phyloP scores from a whole-genome alignment of 2,329 filamentous ascomycete genomes.

The Gyromitra esculenta region DNA sequence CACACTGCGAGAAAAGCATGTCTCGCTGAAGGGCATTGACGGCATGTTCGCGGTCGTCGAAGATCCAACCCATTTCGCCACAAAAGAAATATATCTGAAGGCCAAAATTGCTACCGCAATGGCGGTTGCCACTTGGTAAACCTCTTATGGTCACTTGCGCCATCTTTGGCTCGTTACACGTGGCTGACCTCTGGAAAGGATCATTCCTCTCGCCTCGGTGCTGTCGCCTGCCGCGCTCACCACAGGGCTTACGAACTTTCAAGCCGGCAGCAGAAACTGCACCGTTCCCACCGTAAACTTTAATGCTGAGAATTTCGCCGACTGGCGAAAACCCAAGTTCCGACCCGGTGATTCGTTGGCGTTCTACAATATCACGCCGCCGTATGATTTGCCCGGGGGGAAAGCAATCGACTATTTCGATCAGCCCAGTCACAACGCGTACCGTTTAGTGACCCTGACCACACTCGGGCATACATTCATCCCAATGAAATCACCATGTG shows the following conservation, averaged over 20 bases:
- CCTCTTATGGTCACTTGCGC: not conserved
- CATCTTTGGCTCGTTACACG: not conserved
- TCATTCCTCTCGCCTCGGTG: conserved; percentile 61
- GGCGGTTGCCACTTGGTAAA: conserved; percentile 60
- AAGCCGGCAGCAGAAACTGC: conserved; percentile 57
- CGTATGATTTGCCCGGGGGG: conserved; percentile 20
- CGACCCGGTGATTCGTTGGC: conserved; percentile 58
- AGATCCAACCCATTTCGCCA: conserved; percentile 53
- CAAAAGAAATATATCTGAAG: conserved; percentile 49
- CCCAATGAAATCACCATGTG: conserved; percentile 58
- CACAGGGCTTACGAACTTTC: conserved; percentile 57
- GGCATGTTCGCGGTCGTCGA: conserved; percentile 54
- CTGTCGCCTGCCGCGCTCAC: conserved; percentile 61
- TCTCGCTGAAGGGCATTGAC: conserved; percentile 54
- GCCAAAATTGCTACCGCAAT: conserved; percentile 60
- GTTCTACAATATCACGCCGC: conserved; percentile 59
- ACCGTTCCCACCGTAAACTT: conserved; percentile 60
- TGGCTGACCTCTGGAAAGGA: conserved; percentile 50
- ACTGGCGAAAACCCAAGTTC: conserved; percentile 59
- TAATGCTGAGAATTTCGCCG: conserved; percentile 59
- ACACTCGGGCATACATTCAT: conserved; percentile 57
- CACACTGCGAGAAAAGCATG: conserved; percentile 58
- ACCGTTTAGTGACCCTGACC: conserved; percentile 58
- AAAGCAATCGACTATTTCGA: conserved; percentile 58
- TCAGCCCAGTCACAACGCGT: conserved; percentile 58